Percentiles rank a stretch among this genome's conserved stretches.
Evolutionary conservation across 2,329 filamentous ascomycete species (phyloP).

Genomic region (Nothophoma quercina): DNA sequence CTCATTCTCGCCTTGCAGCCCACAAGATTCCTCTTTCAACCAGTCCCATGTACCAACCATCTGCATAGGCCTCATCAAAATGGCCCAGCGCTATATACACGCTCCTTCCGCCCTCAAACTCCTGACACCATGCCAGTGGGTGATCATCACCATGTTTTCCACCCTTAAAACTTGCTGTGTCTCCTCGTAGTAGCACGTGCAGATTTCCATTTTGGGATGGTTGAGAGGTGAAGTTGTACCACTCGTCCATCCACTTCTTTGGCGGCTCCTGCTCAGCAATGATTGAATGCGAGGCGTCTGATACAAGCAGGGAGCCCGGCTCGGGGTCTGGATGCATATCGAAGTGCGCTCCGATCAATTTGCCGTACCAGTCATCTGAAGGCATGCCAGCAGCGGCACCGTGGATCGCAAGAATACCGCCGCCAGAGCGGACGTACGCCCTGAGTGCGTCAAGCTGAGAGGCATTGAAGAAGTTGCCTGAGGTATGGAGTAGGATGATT

Average conservation of each 20-base stretch:
- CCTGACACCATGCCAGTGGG: conserved; percentile 41
- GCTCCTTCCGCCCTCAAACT: conserved; percentile 36
- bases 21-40: conserved; percentile 32
- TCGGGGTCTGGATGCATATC: conserved; percentile 36
- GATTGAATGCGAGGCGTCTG: conserved; percentile 1
- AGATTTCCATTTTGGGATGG: conserved; percentile 31
- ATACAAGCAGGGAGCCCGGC: conserved; percentile 23
- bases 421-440: conserved; percentile 26
- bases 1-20: conserved; percentile 14
- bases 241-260: conserved; percentile 33
- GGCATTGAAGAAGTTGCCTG: conserved; percentile 22
- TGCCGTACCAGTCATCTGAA: conserved; percentile 29
- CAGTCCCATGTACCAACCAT: conserved; percentile 31
- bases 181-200: conserved; percentile 29
- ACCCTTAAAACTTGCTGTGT: conserved; percentile 29
- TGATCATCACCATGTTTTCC: conserved; percentile 37
- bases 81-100: conserved; percentile 37
- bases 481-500: conserved; percentile 29
- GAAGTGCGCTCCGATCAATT: conserved; percentile 36
- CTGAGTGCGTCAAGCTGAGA: conserved; percentile 25
- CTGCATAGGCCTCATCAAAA: conserved; percentile 37
- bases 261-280: not conserved
- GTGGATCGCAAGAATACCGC: conserved; percentile 37
- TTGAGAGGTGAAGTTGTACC: conserved; percentile 40
- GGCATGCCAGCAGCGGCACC: conserved; percentile 38